These are phyloP conservation scores for Platanus orientalis DNA, from an alignment of 164 flowering plant genomes.

Conservation along the genomic window DNA sequence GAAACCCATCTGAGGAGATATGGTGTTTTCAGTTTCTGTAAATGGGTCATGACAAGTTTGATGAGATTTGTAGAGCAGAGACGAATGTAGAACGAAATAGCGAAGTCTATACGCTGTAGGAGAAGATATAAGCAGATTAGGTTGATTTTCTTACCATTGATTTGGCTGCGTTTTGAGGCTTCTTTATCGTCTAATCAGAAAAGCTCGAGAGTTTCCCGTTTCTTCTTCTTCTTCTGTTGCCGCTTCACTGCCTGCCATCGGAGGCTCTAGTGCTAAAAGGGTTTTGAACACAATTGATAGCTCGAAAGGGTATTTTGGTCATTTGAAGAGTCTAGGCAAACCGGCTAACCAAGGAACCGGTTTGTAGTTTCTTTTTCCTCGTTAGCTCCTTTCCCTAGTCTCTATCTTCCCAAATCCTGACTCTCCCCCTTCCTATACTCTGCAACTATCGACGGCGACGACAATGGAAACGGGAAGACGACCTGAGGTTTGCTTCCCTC, in stretches of 20 bases:
- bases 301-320: background rate
- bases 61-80: background rate
- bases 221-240: background rate
- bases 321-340: too few relatives aligned
- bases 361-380: too few relatives aligned
- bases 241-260: slow-evolving; percentile 1
- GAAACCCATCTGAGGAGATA: slow-evolving; percentile 28
- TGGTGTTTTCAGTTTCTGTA: slow-evolving; percentile 21
- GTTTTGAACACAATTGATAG: background rate
- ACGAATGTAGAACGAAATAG: background rate
- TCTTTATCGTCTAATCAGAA: background rate
- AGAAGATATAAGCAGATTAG: background rate
- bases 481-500: too few relatives aligned
- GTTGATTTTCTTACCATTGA: slow-evolving; percentile 1
- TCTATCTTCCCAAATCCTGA: too few relatives aligned
- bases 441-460: too few relatives aligned
- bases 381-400: too few relatives aligned
- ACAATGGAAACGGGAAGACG: too few relatives aligned
- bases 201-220: background rate
- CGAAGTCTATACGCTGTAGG: background rate
- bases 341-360: too few relatives aligned
- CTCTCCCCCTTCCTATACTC: too few relatives aligned
- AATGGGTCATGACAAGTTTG: slow-evolving; percentile 25
- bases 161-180: background rate
- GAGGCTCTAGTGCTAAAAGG: background rate